Percentiles rank a stretch among this genome's conserved stretches.
Evolutionary conservation across 2,329 filamentous ascomycete species (phyloP).

Genomic region (Pseudogymnoascus sp.): DNA sequence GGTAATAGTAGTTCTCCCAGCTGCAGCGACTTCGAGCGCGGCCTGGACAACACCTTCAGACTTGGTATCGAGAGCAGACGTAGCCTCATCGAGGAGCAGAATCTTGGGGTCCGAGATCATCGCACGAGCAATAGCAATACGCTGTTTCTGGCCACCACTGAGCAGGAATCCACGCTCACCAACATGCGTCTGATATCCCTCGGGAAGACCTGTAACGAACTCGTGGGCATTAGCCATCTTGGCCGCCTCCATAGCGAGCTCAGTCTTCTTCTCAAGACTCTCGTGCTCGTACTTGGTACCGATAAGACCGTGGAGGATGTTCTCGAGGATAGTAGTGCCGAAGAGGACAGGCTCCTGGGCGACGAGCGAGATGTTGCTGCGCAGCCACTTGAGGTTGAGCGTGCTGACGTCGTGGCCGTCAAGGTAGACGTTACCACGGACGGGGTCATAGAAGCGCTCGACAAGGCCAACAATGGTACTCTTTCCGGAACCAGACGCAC

Average conservation of each 20-base stretch:
- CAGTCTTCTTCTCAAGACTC: slow-evolving; percentile 56
- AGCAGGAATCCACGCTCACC: slow-evolving; percentile 88
- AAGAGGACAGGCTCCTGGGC: slow-evolving; percentile 91
- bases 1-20: slow-evolving; percentile 86
- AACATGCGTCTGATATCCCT: slow-evolving; percentile 91
- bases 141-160: slow-evolving; percentile 92
- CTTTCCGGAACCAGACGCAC: slow-evolving; percentile 89
- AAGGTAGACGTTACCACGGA: slow-evolving; percentile 67
- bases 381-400: slow-evolving; percentile 82
- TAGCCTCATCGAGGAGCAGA: slow-evolving; percentile 88
- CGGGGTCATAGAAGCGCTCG: slow-evolving; percentile 89
- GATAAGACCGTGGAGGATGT: slow-evolving; percentile 84
- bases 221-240: slow-evolving; percentile 91
- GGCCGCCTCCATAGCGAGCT: slow-evolving; percentile 71
- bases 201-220: slow-evolving; percentile 72
- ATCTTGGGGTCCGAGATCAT: slow-evolving; percentile 89
- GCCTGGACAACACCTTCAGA: slow-evolving; percentile 92
- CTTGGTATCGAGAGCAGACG: slow-evolving; percentile 86
- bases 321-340: slow-evolving; percentile 77
- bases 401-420: slow-evolving; percentile 75
- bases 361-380: slow-evolving; percentile 85
- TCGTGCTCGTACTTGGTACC: slow-evolving; percentile 69
- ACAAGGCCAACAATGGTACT: slow-evolving; percentile 89
- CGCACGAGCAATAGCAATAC: slow-evolving; percentile 87
- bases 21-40: slow-evolving; percentile 75